Percentiles rank a stretch among this genome's conserved stretches.
Conservation (phyloP, 805 yeast genomes). For the Tetrapisispora arboricola region DNA sequence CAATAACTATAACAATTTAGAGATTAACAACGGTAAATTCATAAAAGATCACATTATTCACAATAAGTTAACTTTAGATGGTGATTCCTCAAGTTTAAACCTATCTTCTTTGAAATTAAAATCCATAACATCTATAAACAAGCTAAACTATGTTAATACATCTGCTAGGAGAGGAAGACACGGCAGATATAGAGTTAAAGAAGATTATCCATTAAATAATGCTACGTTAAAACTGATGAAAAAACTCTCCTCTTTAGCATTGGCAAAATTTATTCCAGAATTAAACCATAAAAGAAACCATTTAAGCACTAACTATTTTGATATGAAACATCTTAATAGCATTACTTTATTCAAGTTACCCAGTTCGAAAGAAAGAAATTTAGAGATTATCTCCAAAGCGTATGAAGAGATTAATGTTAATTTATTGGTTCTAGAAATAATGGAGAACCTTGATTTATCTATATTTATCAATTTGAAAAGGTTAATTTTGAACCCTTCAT, state of each 20-base stretch:
- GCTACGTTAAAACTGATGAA: conserved; percentile 19
- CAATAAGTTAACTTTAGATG: background rate
- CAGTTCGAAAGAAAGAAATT: conserved; percentile 3
- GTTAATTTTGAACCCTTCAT: conserved; percentile 12
- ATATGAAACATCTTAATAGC: background rate
- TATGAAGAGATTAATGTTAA: conserved; percentile 21
- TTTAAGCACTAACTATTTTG: background rate
- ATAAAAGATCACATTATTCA: background rate
- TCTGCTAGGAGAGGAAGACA: background rate
- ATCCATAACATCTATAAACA: background rate
- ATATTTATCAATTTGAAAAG: conserved; percentile 19
- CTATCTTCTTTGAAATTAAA: background rate
- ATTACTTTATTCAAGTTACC: background rate
- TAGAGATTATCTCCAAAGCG: conserved; percentile 18
- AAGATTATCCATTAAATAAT: conserved; percentile 13
- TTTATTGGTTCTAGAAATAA: conserved; percentile 12
- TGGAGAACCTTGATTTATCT: conserved; percentile 21
- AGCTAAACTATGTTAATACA: background rate
- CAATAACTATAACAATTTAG: background rate
- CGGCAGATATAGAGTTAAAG: background rate
- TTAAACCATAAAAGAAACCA: background rate
- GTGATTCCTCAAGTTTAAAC: background rate
- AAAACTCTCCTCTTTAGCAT: background rate
- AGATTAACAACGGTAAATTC: background rate
- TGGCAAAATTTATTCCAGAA: conserved; percentile 1